Conservation (phyloP, 345 rosid species). For the Iberis pinnata region DNA sequence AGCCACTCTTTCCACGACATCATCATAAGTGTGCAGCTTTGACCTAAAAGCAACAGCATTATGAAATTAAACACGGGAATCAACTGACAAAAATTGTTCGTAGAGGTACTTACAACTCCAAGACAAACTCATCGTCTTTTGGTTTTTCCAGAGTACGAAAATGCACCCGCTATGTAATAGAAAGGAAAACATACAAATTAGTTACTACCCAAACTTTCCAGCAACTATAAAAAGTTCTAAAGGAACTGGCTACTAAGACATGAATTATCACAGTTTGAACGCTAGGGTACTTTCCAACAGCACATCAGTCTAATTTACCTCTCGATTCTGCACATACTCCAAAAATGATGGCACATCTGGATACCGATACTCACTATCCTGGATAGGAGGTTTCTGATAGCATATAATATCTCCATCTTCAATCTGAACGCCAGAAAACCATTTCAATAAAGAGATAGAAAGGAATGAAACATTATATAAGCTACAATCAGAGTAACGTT, state of each 20-base stretch:
- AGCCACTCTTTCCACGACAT: constrained; percentile 85
- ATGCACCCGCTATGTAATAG: constrained; percentile 53
- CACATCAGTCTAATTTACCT: constrained; percentile 40
- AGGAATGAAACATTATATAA: constrained; percentile 2
- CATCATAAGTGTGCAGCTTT: constrained; percentile 76
- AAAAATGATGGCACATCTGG: constrained; percentile 82
- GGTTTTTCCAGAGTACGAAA: constrained; percentile 85
- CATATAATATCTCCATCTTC: constrained; percentile 98
- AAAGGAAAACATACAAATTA: constrained; percentile 17
- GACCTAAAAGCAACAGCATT: constrained; percentile 53
- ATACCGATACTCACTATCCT: constrained; percentile 50
- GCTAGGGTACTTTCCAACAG: no score
- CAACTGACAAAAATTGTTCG: neutral
- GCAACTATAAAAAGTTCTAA: neutral
- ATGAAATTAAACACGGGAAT: constrained; percentile 13
- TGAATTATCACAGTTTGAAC: constrained; percentile 10
- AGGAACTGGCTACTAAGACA: neutral
- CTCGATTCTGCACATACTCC: constrained; percentile 94
- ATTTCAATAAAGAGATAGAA: constrained; percentile 8
- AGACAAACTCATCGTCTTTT: constrained; percentile 77
- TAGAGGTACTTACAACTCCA: constrained; percentile 69
- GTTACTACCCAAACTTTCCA: constrained; percentile 3
- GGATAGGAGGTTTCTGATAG: constrained; percentile 69
- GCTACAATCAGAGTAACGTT: constrained; percentile 16
- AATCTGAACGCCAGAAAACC: constrained; percentile 39